These are phyloP conservation scores for Exophiala bonariae DNA, from an alignment of 2,329 filamentous ascomycete species.

Conservation along the genomic window DNA sequence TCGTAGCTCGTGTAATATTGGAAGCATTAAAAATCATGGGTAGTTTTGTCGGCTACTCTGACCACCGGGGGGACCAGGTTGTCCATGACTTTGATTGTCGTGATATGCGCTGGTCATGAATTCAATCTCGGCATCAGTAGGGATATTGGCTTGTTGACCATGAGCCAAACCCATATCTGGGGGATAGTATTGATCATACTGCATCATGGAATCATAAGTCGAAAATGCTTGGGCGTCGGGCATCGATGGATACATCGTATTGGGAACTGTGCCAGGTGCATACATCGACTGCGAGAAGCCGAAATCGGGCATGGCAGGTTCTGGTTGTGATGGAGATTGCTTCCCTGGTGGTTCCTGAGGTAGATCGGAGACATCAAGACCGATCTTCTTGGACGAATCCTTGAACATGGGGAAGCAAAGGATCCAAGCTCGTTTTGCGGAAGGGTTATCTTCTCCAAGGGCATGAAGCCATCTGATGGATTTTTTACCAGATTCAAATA, in stretches of 20 bases:
- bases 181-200: slow-evolving; percentile 28
- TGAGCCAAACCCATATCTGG: slow-evolving; percentile 12
- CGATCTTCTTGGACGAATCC: slow-evolving; percentile 35
- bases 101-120: slow-evolving; percentile 27
- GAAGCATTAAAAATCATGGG: slow-evolving; percentile 7
- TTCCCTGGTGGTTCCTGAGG: slow-evolving; percentile 25
- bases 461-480: slow-evolving; percentile 43
- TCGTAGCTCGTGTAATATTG: slow-evolving; percentile 3
- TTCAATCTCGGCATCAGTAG: slow-evolving; percentile 26
- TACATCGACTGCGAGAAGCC: background rate
- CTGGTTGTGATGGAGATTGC: slow-evolving; percentile 4
- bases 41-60: slow-evolving; percentile 6
- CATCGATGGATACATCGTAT: slow-evolving; percentile 2
- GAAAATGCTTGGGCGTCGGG: slow-evolving; percentile 17
- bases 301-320: slow-evolving; percentile 11
- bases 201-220: slow-evolving; percentile 24
- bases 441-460: slow-evolving; percentile 38
- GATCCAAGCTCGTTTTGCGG: slow-evolving; percentile 43
- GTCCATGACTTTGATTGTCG: slow-evolving; percentile 14
- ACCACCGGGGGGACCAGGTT: background rate
- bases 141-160: slow-evolving; percentile 13
- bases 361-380: slow-evolving; percentile 33
- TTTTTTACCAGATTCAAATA: slow-evolving; percentile 42
- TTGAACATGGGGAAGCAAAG: slow-evolving; percentile 40
- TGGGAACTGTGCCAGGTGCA: background rate